These are phyloP conservation scores for Pelargonium nanum DNA, from an alignment of 345 rosid species.

Conservation along the genomic window DNA sequence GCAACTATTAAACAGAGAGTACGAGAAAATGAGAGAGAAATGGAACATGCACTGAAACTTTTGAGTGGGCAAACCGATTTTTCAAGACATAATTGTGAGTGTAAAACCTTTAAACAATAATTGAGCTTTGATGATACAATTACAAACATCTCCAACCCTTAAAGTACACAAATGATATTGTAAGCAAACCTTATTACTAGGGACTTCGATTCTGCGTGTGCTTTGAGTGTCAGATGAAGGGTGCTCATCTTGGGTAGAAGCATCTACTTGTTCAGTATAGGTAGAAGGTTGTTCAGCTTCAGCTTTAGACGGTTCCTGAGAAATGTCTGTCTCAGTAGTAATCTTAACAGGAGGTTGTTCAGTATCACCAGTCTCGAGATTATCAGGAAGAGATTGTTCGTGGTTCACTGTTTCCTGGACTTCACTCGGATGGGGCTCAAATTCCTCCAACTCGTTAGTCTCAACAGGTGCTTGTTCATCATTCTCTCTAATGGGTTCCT, in stretches of 20 bases:
- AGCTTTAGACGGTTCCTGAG: constrained; percentile 18
- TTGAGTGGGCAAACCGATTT: too few species aligned
- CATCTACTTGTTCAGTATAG: constrained; percentile 13
- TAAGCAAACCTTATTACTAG: constrained; percentile 61
- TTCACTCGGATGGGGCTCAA: constrained; percentile 12
- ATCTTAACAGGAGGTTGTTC: constrained; percentile 20
- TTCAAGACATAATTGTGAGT: not conserved
- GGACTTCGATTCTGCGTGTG: constrained; percentile 59
- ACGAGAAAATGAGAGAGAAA: too few species aligned
- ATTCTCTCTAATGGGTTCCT: constrained; percentile 15
- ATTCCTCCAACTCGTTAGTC: constrained; percentile 21
- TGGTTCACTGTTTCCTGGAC: constrained; percentile 11
- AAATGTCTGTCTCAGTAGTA: constrained; percentile 14
- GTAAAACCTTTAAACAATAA: not conserved
- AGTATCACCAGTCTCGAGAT: constrained; percentile 11
- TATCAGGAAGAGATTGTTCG: constrained; percentile 11
- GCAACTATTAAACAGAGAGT: too few species aligned
- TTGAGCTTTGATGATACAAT: not conserved
- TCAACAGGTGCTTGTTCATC: constrained; percentile 13
- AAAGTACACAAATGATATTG: not conserved
- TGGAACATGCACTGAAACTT: too few species aligned
- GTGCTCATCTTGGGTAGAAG: constrained; percentile 12
- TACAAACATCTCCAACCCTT: not conserved
- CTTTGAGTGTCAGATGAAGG: constrained; percentile 22
- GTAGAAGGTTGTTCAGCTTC: constrained; percentile 17